Percentiles rank a stretch among this genome's conserved stretches.
phyloP scores from a whole-genome alignment of 139 green algal species.

The Coelastrella sp. region DNA sequence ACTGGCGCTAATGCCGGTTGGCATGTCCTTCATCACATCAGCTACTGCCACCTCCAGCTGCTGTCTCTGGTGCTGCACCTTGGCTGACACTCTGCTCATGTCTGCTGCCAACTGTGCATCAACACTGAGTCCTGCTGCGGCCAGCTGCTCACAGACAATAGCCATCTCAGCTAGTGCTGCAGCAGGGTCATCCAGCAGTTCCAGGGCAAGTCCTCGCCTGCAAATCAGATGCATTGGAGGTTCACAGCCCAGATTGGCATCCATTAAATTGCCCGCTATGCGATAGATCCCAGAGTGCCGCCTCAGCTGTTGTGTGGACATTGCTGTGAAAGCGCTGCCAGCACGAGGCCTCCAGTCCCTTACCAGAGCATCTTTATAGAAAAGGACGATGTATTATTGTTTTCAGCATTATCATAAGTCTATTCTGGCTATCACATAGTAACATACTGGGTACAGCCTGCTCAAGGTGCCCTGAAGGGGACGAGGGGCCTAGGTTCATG shows the following conservation, averaged over 20 bases:
- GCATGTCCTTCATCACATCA: background rate
- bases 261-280: no score
- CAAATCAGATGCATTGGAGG: background rate
- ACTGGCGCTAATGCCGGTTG: background rate
- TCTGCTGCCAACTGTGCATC: background rate
- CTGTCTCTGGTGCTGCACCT: conserved; percentile 30
- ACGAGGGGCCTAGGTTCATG: background rate
- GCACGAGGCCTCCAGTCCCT: no score
- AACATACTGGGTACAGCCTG: no score
- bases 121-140: background rate
- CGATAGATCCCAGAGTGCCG: no score
- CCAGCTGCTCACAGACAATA: background rate
- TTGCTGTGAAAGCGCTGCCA: no score
- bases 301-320: no score
- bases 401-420: no score
- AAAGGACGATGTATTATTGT: no score
- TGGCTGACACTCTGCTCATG: background rate
- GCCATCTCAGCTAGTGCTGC: background rate
- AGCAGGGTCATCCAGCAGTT: conserved; percentile 8
- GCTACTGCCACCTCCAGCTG: background rate
- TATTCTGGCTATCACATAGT: no score
- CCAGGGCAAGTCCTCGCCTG: conserved; percentile 23
- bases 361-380: no score
- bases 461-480: no score
- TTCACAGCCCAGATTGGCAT: no score